Conservation (phyloP, 192 early-diverging fungal genomes). For the Dispira parvispora region DNA sequence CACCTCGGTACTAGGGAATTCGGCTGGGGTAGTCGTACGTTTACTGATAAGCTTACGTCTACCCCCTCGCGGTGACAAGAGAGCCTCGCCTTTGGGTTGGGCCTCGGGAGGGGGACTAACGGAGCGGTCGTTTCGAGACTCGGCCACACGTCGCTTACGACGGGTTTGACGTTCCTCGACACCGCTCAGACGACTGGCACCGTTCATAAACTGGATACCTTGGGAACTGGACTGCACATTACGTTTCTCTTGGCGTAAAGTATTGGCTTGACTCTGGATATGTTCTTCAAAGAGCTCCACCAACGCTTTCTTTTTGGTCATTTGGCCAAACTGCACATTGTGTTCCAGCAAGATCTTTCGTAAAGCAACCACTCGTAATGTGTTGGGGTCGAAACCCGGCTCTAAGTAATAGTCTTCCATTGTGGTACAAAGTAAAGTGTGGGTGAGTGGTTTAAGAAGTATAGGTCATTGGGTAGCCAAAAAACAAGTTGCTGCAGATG, state of each 20-base stretch:
- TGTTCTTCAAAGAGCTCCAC: conserved; percentile 14
- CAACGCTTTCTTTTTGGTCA: conserved; percentile 25
- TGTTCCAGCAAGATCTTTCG: conserved; percentile 23
- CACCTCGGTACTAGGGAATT: not conserved
- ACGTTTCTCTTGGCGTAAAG: conserved; percentile 19
- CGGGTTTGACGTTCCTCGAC: not conserved
- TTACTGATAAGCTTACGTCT: not conserved
- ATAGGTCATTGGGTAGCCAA: no score
- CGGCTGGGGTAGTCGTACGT: not conserved
- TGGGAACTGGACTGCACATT: not conserved
- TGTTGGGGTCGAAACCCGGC: conserved; percentile 23
- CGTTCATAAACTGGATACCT: not conserved
- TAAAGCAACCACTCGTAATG: conserved; percentile 19
- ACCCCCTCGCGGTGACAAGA: not conserved
- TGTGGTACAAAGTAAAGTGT: no score
- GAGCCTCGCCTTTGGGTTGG: not conserved
- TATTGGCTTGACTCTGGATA: conserved; percentile 15
- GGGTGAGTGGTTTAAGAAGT: no score
- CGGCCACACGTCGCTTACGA: not conserved
- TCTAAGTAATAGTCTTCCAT: conserved; percentile 17
- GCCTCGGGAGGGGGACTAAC: not conserved
- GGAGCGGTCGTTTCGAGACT: not conserved
- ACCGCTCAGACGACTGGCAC: not conserved
- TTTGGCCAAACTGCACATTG: conserved; percentile 19
- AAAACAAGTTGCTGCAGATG: no score